These are phyloP conservation scores for Marsdenia floribunda DNA, from an alignment of 257 asterid species.

Conservation along the genomic window DNA sequence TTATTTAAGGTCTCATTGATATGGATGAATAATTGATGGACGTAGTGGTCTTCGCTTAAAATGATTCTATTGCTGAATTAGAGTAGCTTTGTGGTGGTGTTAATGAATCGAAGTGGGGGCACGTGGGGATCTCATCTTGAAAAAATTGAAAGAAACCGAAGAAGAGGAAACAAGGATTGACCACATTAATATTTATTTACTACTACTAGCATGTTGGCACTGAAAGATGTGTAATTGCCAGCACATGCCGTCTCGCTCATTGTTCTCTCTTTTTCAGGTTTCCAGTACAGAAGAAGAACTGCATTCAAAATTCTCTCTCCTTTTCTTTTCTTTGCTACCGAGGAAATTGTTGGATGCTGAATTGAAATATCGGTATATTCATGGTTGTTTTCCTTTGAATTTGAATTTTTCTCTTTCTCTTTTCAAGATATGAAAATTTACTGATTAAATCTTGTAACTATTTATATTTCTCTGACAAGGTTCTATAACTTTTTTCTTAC, in stretches of 20 bases:
- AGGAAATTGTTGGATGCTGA: background rate
- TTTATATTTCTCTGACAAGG: no score
- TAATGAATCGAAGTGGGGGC: constrained; percentile 3
- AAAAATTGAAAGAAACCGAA: background rate
- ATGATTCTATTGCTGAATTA: no score
- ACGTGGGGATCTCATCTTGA: constrained; percentile 20
- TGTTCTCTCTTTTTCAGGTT: background rate
- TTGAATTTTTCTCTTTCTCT: no score
- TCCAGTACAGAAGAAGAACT: background rate
- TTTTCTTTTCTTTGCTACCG: background rate
- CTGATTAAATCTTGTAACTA: no score
- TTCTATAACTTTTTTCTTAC: no score
- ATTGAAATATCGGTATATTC: background rate
- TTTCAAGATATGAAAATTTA: no score
- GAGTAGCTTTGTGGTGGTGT: no score
- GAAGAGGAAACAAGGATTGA: background rate
- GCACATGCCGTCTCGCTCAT: constrained; percentile 13
- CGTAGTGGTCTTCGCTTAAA: no score
- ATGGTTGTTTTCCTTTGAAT: no score
- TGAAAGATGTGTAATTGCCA: constrained; percentile 10
- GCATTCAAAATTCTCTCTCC: background rate
- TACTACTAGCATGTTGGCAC: background rate
- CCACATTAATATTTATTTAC: background rate
- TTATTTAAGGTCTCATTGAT: no score
- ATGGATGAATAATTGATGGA: no score